Percentiles rank a stretch among this genome's conserved stretches.
These are phyloP conservation scores for Microstroma glucosiphilum DNA, from an alignment of 1,284 basidiomycete species.

Conservation along the genomic window DNA sequence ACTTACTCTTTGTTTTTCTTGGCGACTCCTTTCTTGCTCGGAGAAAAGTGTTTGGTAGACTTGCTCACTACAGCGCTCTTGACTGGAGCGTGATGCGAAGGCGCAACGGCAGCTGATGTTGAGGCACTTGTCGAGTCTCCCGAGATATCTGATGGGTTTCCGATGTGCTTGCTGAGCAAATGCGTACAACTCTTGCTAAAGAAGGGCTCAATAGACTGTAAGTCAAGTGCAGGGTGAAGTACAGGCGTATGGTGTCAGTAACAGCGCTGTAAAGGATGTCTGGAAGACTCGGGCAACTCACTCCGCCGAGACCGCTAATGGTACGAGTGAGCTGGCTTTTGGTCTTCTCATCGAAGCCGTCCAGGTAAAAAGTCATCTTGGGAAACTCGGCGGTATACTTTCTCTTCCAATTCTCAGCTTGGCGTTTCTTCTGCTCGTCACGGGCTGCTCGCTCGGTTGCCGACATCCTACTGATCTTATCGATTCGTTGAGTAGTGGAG, in stretches of 20 bases:
- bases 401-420: constrained; percentile 31
- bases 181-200: constrained; percentile 47
- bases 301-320: constrained; percentile 39
- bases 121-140: too few species aligned
- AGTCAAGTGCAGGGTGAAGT: background rate
- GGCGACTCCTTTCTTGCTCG: constrained; percentile 12
- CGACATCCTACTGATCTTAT: constrained; percentile 27
- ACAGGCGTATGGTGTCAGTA: background rate
- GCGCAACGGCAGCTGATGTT: background rate
- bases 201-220: constrained; percentile 39
- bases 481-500: constrained; percentile 33
- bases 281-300: constrained; percentile 7
- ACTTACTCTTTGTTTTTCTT: constrained; percentile 9
- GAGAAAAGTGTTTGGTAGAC: constrained; percentile 22
- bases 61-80: background rate
- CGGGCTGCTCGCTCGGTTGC: constrained; percentile 30
- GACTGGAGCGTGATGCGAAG: constrained; percentile 10
- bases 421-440: constrained; percentile 27
- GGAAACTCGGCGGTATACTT: constrained; percentile 41
- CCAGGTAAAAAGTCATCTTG: constrained; percentile 46
- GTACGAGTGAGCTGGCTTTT: constrained; percentile 20
- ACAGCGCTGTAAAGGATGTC: background rate
- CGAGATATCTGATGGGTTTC: background rate
- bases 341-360: constrained; percentile 33
- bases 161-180: constrained; percentile 27